phyloP scores from a whole-genome alignment of 2,329 filamentous ascomycete genomes.

The Hypoxylon sp. region DNA sequence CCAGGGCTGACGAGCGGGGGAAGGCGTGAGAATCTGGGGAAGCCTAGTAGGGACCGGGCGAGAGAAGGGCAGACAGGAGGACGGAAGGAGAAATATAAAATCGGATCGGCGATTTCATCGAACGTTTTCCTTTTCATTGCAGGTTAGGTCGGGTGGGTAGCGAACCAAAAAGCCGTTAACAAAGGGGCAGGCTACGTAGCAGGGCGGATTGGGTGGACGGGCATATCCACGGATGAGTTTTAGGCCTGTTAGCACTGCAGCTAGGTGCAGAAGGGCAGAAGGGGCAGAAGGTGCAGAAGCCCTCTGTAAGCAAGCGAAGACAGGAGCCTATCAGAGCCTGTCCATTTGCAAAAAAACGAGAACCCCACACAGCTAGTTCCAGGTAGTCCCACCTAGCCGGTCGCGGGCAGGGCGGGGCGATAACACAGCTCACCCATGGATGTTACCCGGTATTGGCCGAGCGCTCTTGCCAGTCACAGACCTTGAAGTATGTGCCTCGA shows the following conservation, averaged over 20 bases:
- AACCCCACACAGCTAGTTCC: slow-evolving; percentile 9
- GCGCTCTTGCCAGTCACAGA: slow-evolving; percentile 9
- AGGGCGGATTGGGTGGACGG: neutral
- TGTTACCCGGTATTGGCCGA: slow-evolving; percentile 52
- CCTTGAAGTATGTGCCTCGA: slow-evolving; percentile 34
- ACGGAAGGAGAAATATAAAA: slow-evolving; percentile 11
- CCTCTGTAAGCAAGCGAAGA: slow-evolving; percentile 17
- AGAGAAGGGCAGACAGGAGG: slow-evolving; percentile 5
- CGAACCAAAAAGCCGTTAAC: neutral
- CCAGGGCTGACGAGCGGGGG: slow-evolving; percentile 26
- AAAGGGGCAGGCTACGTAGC: neutral
- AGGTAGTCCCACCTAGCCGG: slow-evolving; percentile 11
- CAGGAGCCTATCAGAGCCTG: slow-evolving; percentile 36
- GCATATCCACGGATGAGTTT: too few species aligned
- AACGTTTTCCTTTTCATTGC: slow-evolving; percentile 11
- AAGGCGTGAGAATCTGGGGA: slow-evolving; percentile 28
- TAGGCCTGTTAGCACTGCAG: neutral
- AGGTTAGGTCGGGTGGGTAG: neutral
- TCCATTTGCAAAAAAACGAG: slow-evolving; percentile 37
- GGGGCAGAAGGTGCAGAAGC: slow-evolving; percentile 3
- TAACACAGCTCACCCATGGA: slow-evolving; percentile 22
- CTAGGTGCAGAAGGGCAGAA: slow-evolving; percentile 7
- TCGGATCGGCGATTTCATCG: slow-evolving; percentile 34
- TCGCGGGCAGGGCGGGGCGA: slow-evolving; percentile 16
- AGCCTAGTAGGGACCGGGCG: slow-evolving; percentile 20